phyloP scores from a whole-genome alignment of 2,329 filamentous ascomycete genomes.

The Pseudocercospora pini-densiflorae region DNA sequence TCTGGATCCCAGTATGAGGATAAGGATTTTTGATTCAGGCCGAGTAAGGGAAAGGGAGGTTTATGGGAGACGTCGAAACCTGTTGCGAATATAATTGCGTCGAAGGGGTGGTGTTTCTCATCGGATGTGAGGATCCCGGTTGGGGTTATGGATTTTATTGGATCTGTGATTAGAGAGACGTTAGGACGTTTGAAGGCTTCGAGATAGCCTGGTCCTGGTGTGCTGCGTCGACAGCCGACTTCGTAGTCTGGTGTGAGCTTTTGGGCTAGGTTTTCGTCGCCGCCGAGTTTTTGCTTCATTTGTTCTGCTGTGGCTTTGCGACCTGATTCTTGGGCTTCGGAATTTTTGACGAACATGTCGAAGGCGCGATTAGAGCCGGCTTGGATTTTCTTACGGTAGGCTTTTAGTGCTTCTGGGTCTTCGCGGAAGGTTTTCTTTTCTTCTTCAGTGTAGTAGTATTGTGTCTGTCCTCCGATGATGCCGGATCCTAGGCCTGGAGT shows the following conservation, averaged over 20 bases:
- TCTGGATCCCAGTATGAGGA: slow-evolving; percentile 33
- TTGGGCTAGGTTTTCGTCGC: slow-evolving; percentile 61
- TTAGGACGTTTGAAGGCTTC: slow-evolving; percentile 42
- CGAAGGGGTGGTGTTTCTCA: slow-evolving; percentile 26
- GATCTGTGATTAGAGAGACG: slow-evolving; percentile 34
- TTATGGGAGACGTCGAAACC: slow-evolving; percentile 47
- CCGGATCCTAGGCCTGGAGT: slow-evolving; percentile 35
- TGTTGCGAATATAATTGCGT: slow-evolving; percentile 40
- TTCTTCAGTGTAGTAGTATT: slow-evolving; percentile 38
- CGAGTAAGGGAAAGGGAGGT: slow-evolving; percentile 43
- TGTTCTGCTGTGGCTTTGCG: slow-evolving; percentile 31
- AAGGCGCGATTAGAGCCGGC: slow-evolving; percentile 33
- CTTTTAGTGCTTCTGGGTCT: slow-evolving; percentile 39
- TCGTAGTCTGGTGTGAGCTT: slow-evolving; percentile 66
- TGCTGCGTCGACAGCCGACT: slow-evolving; percentile 67
- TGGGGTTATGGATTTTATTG: slow-evolving; percentile 31
- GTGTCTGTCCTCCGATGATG: slow-evolving; percentile 36
- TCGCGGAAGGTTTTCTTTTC: slow-evolving; percentile 39
- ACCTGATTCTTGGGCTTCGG: slow-evolving; percentile 41
- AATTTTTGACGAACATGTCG: slow-evolving; percentile 58
- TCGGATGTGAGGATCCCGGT: too few species aligned
- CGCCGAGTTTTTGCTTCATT: slow-evolving; percentile 59
- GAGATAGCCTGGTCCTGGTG: slow-evolving; percentile 50
- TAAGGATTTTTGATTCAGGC: slow-evolving; percentile 41
- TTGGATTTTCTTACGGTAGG: slow-evolving; percentile 44